These are phyloP conservation scores for Hypoxylon trugodes DNA, from an alignment of 495 filamentous ascomycete genomes.

Conservation along the genomic window DNA sequence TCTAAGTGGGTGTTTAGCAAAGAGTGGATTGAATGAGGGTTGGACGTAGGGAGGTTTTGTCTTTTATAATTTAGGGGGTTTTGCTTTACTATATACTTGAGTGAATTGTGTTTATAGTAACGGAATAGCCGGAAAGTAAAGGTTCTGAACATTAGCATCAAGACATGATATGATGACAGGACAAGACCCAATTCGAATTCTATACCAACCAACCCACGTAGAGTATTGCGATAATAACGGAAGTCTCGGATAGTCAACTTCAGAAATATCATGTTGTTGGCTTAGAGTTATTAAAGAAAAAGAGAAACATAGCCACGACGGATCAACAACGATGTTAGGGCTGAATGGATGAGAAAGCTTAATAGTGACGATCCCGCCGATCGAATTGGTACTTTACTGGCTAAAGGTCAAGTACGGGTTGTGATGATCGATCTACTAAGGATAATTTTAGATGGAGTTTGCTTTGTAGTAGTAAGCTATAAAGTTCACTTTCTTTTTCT, in stretches of 20 bases:
- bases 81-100: too few species aligned
- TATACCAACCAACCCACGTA: too few species aligned
- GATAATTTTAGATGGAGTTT: not conserved
- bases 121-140: too few species aligned
- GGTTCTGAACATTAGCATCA: too few species aligned
- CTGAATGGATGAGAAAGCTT: conserved; percentile 8
- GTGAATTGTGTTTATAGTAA: too few species aligned
- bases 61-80: too few species aligned
- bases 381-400: conserved; percentile 11
- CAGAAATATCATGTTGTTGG: conserved; percentile 6
- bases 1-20: too few species aligned
- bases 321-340: conserved; percentile 25
- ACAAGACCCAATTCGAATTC: too few species aligned
- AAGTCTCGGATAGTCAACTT: not conserved
- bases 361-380: conserved; percentile 26
- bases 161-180: too few species aligned
- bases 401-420: too few species aligned
- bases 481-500: conserved; percentile 1
- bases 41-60: too few species aligned
- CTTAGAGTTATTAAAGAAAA: not conserved
- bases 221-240: not conserved
- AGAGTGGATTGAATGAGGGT: too few species aligned
- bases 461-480: not conserved
- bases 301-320: not conserved
- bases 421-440: conserved; percentile 16